Conservation (phyloP, 2,329 filamentous ascomycete species). For the Fusarium penzigii region DNA sequence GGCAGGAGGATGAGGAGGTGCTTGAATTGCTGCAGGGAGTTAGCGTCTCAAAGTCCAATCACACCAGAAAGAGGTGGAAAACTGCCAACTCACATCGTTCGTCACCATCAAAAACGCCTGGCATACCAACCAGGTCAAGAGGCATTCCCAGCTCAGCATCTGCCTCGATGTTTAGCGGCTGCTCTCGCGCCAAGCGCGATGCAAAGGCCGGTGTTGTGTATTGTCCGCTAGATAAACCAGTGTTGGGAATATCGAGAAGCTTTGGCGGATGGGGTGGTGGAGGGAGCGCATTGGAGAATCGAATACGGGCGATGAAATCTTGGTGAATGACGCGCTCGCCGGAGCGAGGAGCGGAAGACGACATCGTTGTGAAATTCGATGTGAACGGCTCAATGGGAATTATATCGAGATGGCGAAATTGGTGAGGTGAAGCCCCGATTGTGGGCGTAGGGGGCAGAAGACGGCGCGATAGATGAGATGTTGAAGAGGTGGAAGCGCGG, state of each 20-base stretch:
- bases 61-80: not conserved
- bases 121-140: conserved; percentile 91
- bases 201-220: conserved; percentile 92
- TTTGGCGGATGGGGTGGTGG: conserved; percentile 94
- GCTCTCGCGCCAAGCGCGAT: conserved; percentile 83
- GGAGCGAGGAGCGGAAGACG: conserved; percentile 34
- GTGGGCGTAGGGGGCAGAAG: not conserved
- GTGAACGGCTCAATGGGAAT: conserved; percentile 10
- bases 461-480: conserved; percentile 6
- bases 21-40: conserved; percentile 71
- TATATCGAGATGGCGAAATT: not conserved
- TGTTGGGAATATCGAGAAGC: conserved; percentile 94
- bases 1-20: conserved; percentile 67
- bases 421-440: conserved; percentile 1
- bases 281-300: conserved; percentile 94
- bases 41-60: conserved; percentile 3
- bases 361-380: conserved; percentile 20
- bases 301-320: conserved; percentile 94
- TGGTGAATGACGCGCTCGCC: conserved; percentile 73
- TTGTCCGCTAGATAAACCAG: conserved; percentile 79
- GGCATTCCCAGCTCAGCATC: conserved; percentile 98
- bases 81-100: conserved; percentile 70
- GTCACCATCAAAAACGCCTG: conserved; percentile 91
- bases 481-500: conserved; percentile 17
- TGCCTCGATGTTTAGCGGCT: conserved; percentile 93